Evolutionary conservation across 2,329 filamentous ascomycete genomes (phyloP).

Genomic region (Diaporthe sp.): DNA sequence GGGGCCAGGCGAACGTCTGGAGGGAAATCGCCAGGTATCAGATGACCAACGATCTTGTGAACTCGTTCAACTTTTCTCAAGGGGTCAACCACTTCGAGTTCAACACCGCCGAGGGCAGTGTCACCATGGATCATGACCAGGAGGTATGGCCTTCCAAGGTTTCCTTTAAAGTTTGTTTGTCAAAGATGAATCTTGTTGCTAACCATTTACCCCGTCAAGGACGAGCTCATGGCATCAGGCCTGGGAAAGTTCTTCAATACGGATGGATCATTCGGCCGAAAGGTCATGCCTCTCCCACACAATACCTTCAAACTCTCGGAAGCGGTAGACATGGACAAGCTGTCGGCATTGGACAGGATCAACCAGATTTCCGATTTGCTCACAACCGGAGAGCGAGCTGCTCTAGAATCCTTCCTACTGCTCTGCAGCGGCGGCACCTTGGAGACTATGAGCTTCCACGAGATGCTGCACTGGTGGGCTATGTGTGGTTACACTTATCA

Average conservation of each 20-base stretch:
- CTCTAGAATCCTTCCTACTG: slow-evolving; percentile 51
- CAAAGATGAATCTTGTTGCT: slow-evolving; percentile 45
- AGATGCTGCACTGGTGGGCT: slow-evolving; percentile 64
- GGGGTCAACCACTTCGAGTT: slow-evolving; percentile 59
- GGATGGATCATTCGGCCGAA: neutral
- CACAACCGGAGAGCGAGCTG: neutral
- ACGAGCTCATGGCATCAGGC: slow-evolving; percentile 5
- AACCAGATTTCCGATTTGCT: neutral
- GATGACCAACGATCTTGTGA: slow-evolving; percentile 50
- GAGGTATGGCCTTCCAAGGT: slow-evolving; percentile 54
- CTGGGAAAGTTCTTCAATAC: neutral
- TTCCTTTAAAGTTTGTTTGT: slow-evolving; percentile 56
- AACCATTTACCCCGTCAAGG: neutral
- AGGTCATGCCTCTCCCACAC: slow-evolving; percentile 4
- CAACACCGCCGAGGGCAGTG: slow-evolving; percentile 44
- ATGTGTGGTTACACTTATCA: slow-evolving; percentile 57
- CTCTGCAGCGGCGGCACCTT: slow-evolving; percentile 59
- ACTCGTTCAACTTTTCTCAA: slow-evolving; percentile 56
- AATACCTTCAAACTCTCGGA: neutral
- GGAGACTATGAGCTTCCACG: slow-evolving; percentile 59
- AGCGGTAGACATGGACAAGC: neutral
- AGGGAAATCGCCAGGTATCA: slow-evolving; percentile 47
- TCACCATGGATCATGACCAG: slow-evolving; percentile 56
- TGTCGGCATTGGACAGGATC: neutral
- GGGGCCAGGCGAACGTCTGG: slow-evolving; percentile 52